phyloP scores from a whole-genome alignment of 2,329 filamentous ascomycete species.

The Aspergillus flavus region DNA sequence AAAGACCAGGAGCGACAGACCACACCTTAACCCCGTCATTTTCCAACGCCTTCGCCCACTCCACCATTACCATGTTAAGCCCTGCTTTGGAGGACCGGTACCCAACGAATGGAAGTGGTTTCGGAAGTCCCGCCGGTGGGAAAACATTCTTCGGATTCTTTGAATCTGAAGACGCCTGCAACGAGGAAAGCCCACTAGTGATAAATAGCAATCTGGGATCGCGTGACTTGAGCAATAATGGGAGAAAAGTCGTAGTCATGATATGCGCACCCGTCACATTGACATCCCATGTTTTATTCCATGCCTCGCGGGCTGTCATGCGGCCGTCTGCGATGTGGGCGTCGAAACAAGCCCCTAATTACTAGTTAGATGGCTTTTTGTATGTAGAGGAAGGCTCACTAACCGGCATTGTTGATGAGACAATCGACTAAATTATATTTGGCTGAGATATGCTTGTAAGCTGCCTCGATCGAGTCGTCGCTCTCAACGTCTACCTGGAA shows the following conservation, averaged over 20 bases:
- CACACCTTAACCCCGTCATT: constrained; percentile 55
- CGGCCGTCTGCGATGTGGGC: background rate
- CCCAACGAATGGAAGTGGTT: constrained; percentile 12
- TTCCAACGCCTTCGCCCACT: constrained; percentile 47
- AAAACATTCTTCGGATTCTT: background rate
- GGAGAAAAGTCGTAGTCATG: background rate
- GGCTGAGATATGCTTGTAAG: background rate
- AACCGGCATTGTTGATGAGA: background rate
- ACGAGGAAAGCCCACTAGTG: background rate
- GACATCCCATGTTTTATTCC: constrained; percentile 1
- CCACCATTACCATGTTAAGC: constrained; percentile 54
- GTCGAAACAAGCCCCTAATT: background rate
- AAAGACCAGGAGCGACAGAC: constrained; percentile 48
- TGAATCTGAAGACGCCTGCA: background rate
- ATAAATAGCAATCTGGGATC: background rate
- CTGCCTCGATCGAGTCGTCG: background rate
- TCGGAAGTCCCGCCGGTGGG: background rate
- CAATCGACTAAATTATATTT: background rate
- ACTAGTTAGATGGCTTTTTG: background rate
- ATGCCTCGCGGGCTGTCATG: background rate
- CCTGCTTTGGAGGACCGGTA: constrained; percentile 44
- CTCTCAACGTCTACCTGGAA: background rate
- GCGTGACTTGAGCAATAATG: background rate
- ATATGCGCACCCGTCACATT: background rate
- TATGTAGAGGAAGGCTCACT: background rate